Evolutionary conservation across 225 moss, liverwort and hornwort species (phyloP).

Genomic region (Polytrichum commune): DNA sequence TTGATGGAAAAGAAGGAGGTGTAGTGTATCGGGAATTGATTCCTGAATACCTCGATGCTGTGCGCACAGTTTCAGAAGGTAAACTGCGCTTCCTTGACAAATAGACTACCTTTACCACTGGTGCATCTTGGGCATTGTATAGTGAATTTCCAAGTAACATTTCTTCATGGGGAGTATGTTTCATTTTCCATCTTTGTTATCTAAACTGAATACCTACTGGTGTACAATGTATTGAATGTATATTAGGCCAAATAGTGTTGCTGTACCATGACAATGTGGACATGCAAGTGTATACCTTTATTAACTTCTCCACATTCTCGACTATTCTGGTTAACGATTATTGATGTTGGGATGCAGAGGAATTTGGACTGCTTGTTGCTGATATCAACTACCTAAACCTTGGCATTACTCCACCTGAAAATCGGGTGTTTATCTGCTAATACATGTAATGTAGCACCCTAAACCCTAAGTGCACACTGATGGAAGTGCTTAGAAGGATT

Average conservation of each 20-base stretch:
- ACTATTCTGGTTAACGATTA: not conserved
- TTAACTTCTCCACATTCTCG: not conserved
- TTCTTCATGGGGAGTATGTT: too few species aligned
- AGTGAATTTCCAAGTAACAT: too few species aligned
- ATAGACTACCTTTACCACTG: too few species aligned
- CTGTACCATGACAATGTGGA: too few species aligned
- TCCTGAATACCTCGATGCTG: slow-evolving; percentile 81
- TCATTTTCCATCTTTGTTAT: too few species aligned
- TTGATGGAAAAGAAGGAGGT: slow-evolving; percentile 73
- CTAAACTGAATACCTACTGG: not conserved
- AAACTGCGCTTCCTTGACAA: slow-evolving; percentile 4
- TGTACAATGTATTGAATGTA: not conserved
- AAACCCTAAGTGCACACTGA: not conserved
- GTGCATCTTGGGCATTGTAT: too few species aligned
- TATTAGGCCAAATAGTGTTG: not conserved
- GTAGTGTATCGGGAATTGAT: slow-evolving; percentile 76
- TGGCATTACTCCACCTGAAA: slow-evolving; percentile 34
- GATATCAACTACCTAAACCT: slow-evolving; percentile 89
- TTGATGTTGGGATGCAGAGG: slow-evolving; percentile 42
- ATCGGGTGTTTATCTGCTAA: slow-evolving; percentile 71
- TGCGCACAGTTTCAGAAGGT: slow-evolving; percentile 87
- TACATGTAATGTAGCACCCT: not conserved
- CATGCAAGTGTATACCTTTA: too few species aligned
- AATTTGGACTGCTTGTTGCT: slow-evolving; percentile 79
- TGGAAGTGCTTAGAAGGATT: too few species aligned